These are phyloP conservation scores for Suillus plorans DNA, from an alignment of 768 basidiomycete genomes.

Conservation along the genomic window DNA sequence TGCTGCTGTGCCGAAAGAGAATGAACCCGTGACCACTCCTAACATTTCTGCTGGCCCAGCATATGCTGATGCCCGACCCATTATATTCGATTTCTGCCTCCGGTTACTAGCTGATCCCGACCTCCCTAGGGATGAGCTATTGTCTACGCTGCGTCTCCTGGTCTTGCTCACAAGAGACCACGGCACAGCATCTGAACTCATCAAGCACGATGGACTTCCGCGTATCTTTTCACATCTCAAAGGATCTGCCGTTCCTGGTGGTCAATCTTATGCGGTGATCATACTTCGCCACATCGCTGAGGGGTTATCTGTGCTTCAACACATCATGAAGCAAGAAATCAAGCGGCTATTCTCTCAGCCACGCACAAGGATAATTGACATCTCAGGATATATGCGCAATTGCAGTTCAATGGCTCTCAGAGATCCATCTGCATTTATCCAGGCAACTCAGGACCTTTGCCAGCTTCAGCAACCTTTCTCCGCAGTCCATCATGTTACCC, in stretches of 20 bases:
- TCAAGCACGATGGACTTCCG: conserved; percentile 61
- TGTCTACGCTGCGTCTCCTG: conserved; percentile 79
- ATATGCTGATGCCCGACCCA: conserved; percentile 58
- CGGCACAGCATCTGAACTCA: conserved; percentile 61
- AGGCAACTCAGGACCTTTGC: conserved; percentile 69
- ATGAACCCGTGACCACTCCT: conserved; percentile 54
- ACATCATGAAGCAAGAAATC: conserved; percentile 81
- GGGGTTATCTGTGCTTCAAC: conserved; percentile 60
- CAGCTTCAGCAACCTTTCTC: conserved; percentile 68
- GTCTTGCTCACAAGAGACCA: conserved; percentile 82
- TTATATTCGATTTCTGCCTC: conserved; percentile 75
- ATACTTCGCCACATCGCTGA: conserved; percentile 94
- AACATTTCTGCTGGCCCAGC: conserved; percentile 58
- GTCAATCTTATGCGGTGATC: conserved; percentile 81
- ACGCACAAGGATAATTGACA: conserved; percentile 67
- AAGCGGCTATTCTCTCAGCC: conserved; percentile 77
- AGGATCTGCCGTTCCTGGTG: conserved; percentile 55
- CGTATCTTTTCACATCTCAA: conserved; percentile 69
- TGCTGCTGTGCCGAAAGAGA: conserved; percentile 68
- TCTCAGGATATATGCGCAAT: conserved; percentile 69
- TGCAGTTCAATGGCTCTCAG: conserved; percentile 81
- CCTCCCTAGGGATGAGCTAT: conserved; percentile 76
- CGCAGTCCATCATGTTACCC: conserved; percentile 53
- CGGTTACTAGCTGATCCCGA: conserved; percentile 64
- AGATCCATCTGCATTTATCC: conserved; percentile 73